phyloP scores from a whole-genome alignment of 1,139 yeast genomes.

The Diutina pseudorugosa region DNA sequence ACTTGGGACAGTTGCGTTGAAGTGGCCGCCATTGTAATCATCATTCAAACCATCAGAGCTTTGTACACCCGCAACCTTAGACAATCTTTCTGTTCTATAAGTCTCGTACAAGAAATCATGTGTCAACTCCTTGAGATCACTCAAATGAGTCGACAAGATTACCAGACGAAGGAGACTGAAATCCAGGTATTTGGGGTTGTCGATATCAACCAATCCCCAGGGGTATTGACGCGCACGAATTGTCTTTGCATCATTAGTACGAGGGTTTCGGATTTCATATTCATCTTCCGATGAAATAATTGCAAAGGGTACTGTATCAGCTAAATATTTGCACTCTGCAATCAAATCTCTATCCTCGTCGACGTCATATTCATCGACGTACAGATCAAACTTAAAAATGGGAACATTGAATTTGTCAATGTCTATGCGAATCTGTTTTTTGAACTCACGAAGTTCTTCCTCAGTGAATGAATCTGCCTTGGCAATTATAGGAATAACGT shows the following conservation, averaged over 20 bases:
- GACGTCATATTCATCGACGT: constrained; percentile 29
- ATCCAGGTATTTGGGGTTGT: constrained; percentile 75
- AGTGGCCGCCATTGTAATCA: constrained; percentile 19
- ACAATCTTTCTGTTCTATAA: constrained; percentile 80
- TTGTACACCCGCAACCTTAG: constrained; percentile 32
- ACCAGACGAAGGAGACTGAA: constrained; percentile 76
- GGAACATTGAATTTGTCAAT: constrained; percentile 71
- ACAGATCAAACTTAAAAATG: constrained; percentile 58
- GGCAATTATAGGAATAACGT: constrained; percentile 77
- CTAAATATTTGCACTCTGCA: constrained; percentile 68
- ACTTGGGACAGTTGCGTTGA: constrained; percentile 41
- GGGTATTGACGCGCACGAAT: constrained; percentile 83
- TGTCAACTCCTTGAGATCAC: constrained; percentile 86
- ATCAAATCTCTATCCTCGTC: constrained; percentile 56
- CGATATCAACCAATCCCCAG: constrained; percentile 84
- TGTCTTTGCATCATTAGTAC: constrained; percentile 37
- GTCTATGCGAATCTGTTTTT: constrained; percentile 50
- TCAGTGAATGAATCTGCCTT: constrained; percentile 82
- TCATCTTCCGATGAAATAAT: constrained; percentile 60
- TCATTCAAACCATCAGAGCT: constrained; percentile 12
- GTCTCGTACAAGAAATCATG: constrained; percentile 87
- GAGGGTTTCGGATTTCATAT: constrained; percentile 37
- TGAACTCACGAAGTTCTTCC: constrained; percentile 52
- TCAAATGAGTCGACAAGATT: constrained; percentile 80
- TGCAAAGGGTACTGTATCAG: constrained; percentile 77